Evolutionary conservation across 2,329 filamentous ascomycete genomes (phyloP).

Genomic region (Diaporthe aspalathi): DNA sequence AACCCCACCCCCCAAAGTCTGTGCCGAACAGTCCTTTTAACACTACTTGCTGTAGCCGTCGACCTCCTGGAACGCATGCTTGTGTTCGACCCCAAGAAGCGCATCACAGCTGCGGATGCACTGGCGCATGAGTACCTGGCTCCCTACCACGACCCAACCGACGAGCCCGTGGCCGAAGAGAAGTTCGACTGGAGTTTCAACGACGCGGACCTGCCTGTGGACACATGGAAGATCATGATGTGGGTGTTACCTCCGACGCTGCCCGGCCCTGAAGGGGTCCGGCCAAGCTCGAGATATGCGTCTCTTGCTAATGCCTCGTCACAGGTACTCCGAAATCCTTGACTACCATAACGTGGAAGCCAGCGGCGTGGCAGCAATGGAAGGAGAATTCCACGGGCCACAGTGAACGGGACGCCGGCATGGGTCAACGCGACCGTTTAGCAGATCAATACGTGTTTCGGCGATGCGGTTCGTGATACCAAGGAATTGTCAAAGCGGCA

Average conservation of each 20-base stretch:
- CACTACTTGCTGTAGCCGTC: constrained; percentile 74
- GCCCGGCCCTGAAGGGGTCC: not conserved
- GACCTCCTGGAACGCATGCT: constrained; percentile 97
- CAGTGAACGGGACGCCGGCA: constrained; percentile 41
- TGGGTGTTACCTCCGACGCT: constrained; percentile 58
- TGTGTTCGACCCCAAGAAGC: constrained; percentile 97
- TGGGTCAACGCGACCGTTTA: constrained; percentile 4
- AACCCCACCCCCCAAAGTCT: not conserved
- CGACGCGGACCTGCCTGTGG: constrained; percentile 94
- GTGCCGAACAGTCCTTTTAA: constrained; percentile 30
- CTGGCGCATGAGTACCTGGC: constrained; percentile 93
- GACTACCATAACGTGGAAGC: constrained; percentile 96
- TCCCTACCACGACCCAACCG: constrained; percentile 96
- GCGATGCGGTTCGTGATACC: constrained; percentile 39
- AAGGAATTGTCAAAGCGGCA: constrained; percentile 30
- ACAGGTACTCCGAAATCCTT: constrained; percentile 97
- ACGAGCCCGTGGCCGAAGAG: constrained; percentile 94
- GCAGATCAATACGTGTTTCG: constrained; percentile 33
- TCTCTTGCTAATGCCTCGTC: constrained; percentile 21
- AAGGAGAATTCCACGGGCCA: constrained; percentile 56
- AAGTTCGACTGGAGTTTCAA: constrained; percentile 99
- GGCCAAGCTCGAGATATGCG: not conserved
- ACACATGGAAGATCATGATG: constrained; percentile 99
- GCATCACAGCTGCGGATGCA: constrained; percentile 87
- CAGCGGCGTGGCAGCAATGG: constrained; percentile 47